Conservation (phyloP, 768 basidiomycete genomes). For the Boletus reticulatus region DNA sequence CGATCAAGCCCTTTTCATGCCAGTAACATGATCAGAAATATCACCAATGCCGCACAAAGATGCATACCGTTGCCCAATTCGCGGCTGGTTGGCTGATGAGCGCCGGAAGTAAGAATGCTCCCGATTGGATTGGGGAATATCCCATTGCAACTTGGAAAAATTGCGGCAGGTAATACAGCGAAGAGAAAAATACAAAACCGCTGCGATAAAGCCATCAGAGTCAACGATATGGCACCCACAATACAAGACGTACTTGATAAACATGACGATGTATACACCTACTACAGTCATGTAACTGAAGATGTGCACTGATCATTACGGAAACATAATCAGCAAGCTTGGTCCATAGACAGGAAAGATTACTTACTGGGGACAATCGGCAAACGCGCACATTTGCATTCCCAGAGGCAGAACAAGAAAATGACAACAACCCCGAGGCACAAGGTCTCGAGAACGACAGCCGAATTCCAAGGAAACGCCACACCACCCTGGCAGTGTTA, state of each 20-base stretch:
- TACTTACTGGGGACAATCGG: slow-evolving; percentile 69
- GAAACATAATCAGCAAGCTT: background rate
- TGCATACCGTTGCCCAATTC: background rate
- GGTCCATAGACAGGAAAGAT: background rate
- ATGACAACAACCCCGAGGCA: slow-evolving; percentile 39
- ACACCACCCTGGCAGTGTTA: background rate
- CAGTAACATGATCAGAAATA: background rate
- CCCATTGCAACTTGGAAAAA: slow-evolving; percentile 74
- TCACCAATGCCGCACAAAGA: background rate
- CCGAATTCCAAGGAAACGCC: background rate
- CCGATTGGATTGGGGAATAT: slow-evolving; percentile 12
- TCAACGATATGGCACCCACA: background rate
- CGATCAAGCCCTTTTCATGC: background rate
- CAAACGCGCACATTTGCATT: slow-evolving; percentile 65
- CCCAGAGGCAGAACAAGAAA: slow-evolving; percentile 62
- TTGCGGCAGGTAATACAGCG: slow-evolving; percentile 69
- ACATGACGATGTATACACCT: slow-evolving; percentile 68
- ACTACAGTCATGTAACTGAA: slow-evolving; percentile 64
- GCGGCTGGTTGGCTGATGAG: background rate
- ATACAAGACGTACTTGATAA: slow-evolving; percentile 48
- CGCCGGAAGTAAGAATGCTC: background rate
- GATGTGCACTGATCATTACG: slow-evolving; percentile 53
- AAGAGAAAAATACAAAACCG: slow-evolving; percentile 59
- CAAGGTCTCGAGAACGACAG: background rate
- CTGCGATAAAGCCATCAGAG: slow-evolving; percentile 26